Base-by-base conservation (phyloP, 768 basidiomycete genomes). In the Daedaleopsis sinensis region DNA sequence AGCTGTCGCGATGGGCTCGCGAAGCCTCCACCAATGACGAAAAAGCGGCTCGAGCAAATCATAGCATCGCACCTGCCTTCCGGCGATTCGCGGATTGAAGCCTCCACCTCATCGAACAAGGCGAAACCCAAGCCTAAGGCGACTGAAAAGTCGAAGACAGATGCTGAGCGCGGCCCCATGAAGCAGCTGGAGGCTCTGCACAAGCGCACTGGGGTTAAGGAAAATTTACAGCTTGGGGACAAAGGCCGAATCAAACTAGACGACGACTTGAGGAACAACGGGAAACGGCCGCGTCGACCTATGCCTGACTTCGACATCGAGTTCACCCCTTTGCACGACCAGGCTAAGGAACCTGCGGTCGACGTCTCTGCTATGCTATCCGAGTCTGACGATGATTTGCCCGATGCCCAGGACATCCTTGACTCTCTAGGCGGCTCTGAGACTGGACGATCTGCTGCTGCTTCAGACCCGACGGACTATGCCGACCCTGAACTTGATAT, bases 1-100 rank as follows among this genome's bases (percentile, higher is more conserved):
- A 94, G 92, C 70, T 93, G 92, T 67, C 82, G 86, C 39, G 88
- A 93, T 23, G 92, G 92, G 1, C 67, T 89, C 13, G 65, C 72
- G 15, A 84, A 82, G 54, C 86, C 86, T 24, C 81, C 81, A 64
- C 64, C 78, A 52, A 55, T 66, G 47, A 64, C 74, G 27, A 82
- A 75, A 63, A 77, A 72, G 65, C 65, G 65, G 19, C 52, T 69
- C 19, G 66, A 70, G 55, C 50, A 61, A 19, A 42, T 66, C 10
- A 53, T 64, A 24, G 64, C 58, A 12, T 50, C 53, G 3, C 48
- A 56, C 8, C 55, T 36, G 15, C 42, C 46, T n/a, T 44, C 37
- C 36, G 21, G 6, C n/a, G 39, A 54, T 18, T n/a, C 51, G 16
- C 16, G 3, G 37, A 10, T 8, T 10, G 10, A 3, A 12, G 19